Evolutionary conservation across 371 early-diverging fungal species (phyloP).

Genomic region (Syncephalastrum sp.): DNA sequence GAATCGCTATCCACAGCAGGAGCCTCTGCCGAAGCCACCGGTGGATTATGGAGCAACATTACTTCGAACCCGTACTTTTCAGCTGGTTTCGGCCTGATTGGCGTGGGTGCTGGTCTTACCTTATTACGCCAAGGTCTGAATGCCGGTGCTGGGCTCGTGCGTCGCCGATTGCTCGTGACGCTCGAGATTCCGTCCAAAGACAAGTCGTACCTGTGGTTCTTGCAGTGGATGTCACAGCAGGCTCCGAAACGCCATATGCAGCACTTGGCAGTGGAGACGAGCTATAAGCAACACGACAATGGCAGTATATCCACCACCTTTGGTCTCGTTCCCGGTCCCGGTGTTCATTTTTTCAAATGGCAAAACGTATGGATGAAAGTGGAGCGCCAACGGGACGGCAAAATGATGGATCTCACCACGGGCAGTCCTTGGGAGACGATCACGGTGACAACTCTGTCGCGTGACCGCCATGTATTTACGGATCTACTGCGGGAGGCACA

Average conservation of each 20-base stretch:
- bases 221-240: conserved; percentile 86
- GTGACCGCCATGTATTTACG: conserved; percentile 76
- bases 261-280: conserved; percentile 87
- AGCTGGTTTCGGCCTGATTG: conserved; percentile 93
- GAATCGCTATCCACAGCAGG: no score
- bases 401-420: conserved; percentile 87
- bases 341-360: conserved; percentile 86
- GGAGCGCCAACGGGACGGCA: conserved; percentile 78
- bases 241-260: conserved; percentile 59
- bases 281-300: conserved; percentile 87
- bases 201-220: conserved; percentile 90
- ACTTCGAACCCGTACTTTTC: conserved; percentile 88
- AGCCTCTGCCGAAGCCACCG: background rate
- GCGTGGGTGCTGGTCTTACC: conserved; percentile 85
- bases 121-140: conserved; percentile 72
- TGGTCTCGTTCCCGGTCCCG: conserved; percentile 90
- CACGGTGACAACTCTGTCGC: conserved; percentile 85
- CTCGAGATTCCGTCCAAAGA: conserved; percentile 95
- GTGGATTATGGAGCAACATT: conserved; percentile 27
- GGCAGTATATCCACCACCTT: conserved; percentile 85
- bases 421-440: conserved; percentile 95
- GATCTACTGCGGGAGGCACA: conserved; percentile 84
- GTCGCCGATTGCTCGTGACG: conserved; percentile 82
- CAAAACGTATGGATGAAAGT: conserved; percentile 87
- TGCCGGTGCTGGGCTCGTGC: conserved; percentile 64